Percentiles rank a stretch among this genome's conserved stretches.
These are phyloP conservation scores for Paralagenidium karlingii DNA, from an alignment of 352 stramenopile genomes.

Conservation along the genomic window DNA sequence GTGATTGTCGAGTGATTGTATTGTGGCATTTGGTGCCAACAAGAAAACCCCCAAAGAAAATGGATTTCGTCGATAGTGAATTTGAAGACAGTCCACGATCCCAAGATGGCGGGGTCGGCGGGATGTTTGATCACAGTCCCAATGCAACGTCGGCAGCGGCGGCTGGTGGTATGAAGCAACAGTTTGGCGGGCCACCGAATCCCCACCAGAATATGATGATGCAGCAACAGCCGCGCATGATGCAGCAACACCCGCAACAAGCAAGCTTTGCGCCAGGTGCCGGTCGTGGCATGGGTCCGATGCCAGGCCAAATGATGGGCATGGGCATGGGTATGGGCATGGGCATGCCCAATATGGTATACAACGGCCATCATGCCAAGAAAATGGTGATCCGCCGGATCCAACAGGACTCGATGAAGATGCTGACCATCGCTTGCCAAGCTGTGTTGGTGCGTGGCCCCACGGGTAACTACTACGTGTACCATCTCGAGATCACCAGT, in stretches of 20 bases:
- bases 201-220: slow-evolving; percentile 10
- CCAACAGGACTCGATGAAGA: slow-evolving; percentile 68
- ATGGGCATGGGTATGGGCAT: too few species aligned
- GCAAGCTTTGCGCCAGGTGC: slow-evolving; percentile 20
- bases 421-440: slow-evolving; percentile 50
- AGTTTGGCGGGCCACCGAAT: slow-evolving; percentile 9
- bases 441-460: slow-evolving; percentile 64
- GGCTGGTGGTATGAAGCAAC: slow-evolving; percentile 11
- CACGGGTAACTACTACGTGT: slow-evolving; percentile 72
- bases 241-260: slow-evolving; percentile 14
- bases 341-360: too few species aligned
- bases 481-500: slow-evolving; percentile 78
- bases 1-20: too few species aligned
- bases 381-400: slow-evolving; percentile 54
- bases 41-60: too few species aligned
- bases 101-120: slow-evolving; percentile 37
- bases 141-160: slow-evolving; percentile 17
- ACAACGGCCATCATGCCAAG: too few species aligned
- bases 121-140: slow-evolving; percentile 64
- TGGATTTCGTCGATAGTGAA: slow-evolving; percentile 42
- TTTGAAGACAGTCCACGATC: slow-evolving; percentile 54
- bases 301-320: slow-evolving; percentile 10
- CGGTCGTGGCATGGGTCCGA: background rate
- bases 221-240: slow-evolving; percentile 7
- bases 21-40: too few species aligned